Evolutionary conservation across 331 rosid genomes (phyloP).

Genomic region (Malus hybrid): DNA sequence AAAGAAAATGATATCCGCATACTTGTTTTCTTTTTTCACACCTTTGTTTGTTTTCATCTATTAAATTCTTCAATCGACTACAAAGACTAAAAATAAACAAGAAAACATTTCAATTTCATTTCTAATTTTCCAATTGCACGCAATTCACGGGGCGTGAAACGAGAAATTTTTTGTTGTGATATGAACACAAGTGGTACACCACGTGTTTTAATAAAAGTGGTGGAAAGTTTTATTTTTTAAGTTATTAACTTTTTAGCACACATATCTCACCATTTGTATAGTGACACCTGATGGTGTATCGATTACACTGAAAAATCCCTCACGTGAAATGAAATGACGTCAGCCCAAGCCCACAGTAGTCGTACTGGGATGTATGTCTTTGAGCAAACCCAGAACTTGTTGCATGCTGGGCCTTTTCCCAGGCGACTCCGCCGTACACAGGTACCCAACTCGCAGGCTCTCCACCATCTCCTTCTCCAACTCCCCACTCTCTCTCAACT

Average conservation of each 20-base stretch:
- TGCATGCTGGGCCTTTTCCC: conserved; percentile 87
- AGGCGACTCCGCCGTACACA: conserved; percentile 86
- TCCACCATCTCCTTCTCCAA: conserved; percentile 65
- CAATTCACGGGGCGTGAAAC: background rate
- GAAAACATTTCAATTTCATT: background rate
- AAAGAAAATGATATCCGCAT: background rate
- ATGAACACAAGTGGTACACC: too few relatives aligned
- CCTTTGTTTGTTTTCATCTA: too few relatives aligned
- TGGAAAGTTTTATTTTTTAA: too few relatives aligned
- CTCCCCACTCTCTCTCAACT: conserved; percentile 29
- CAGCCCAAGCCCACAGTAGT: background rate
- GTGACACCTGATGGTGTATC: too few relatives aligned
- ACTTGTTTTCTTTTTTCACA: background rate
- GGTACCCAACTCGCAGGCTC: conserved; percentile 81
- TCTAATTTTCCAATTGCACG: background rate
- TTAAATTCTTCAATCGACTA: background rate
- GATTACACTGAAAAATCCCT: too few relatives aligned
- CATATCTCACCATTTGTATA: too few relatives aligned
- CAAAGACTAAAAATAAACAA: background rate
- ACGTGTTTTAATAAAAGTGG: too few relatives aligned
- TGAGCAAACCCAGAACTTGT: conserved; percentile 79
- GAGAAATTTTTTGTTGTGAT: too few relatives aligned
- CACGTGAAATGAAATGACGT: background rate
- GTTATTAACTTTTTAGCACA: too few relatives aligned
- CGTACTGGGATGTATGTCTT: conserved; percentile 49